These are phyloP conservation scores for Coemansia sp. DNA, from an alignment of 192 early-diverging fungal genomes.

Conservation along the genomic window DNA sequence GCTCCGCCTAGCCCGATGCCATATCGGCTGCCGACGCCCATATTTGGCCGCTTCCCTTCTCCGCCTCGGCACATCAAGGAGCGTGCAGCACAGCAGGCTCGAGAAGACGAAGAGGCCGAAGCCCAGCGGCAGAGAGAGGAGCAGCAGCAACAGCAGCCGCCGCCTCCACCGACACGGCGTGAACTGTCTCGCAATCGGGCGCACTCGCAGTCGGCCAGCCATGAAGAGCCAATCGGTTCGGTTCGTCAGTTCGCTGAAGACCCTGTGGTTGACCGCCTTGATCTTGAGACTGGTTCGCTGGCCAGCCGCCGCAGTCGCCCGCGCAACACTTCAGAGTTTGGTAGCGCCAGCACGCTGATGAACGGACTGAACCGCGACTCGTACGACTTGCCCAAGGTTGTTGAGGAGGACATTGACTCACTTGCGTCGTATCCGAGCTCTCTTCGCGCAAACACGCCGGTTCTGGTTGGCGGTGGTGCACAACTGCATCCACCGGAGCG, in stretches of 20 bases:
- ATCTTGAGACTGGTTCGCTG: constrained; percentile 44
- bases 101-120: constrained; percentile 7
- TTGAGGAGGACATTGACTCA: constrained; percentile 55
- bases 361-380: constrained; percentile 21
- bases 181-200: constrained; percentile 22
- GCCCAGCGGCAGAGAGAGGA: background rate
- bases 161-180: constrained; percentile 1
- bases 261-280: constrained; percentile 44
- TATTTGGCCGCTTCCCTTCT: constrained; percentile 54
- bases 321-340: constrained; percentile 40
- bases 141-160: constrained; percentile 7
- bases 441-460: constrained; percentile 24
- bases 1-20: constrained; percentile 31
- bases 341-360: constrained; percentile 52
- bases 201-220: constrained; percentile 43
- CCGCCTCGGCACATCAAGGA: constrained; percentile 54
- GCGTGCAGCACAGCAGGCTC: constrained; percentile 27
- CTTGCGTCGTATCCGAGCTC: constrained; percentile 43
- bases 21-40: constrained; percentile 38
- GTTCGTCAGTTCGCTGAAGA: constrained; percentile 24
- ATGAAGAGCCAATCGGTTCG: constrained; percentile 4
- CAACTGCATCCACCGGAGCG: background rate
- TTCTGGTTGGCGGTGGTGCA: constrained; percentile 36
- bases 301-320: constrained; percentile 40
- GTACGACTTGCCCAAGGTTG: constrained; percentile 48